Conservation (phyloP, 306 rosid genomes). For the Corylus heterophylla region DNA sequence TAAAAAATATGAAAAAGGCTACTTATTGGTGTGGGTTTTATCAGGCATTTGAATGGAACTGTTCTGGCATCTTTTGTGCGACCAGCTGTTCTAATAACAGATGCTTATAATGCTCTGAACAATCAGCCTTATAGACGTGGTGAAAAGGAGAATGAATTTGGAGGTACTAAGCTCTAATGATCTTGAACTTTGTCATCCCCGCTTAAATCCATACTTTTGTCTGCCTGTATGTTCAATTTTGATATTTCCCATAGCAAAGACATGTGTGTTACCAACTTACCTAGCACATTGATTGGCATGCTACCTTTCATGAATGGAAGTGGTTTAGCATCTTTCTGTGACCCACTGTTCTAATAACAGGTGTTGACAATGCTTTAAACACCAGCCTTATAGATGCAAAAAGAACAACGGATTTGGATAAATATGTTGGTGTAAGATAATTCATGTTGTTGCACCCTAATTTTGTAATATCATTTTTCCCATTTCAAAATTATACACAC, state of each 20-base stretch:
- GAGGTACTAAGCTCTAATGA: conserved; percentile 56
- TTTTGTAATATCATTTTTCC: not conserved
- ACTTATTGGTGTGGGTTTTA: conserved; percentile 42
- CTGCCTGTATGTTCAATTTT: not conserved
- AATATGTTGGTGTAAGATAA: conserved; percentile 3
- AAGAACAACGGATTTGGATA: conserved; percentile 49
- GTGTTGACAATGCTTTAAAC: conserved; percentile 54
- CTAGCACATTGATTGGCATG: not conserved
- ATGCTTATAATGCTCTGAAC: conserved; percentile 96
- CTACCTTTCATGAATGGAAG: conserved; percentile 20
- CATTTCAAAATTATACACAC: not conserved
- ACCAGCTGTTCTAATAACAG: conserved; percentile 95
- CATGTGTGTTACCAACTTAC: not conserved
- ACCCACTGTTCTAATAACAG: conserved; percentile 51
- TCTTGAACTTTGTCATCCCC: conserved; percentile 15
- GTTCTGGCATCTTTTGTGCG: conserved; percentile 81
- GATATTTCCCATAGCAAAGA: not conserved
- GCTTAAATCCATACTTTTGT: not conserved
- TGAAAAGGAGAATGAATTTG: conserved; percentile 88
- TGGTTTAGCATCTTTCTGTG: conserved; percentile 43
- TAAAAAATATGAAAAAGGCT: conserved; percentile 16
- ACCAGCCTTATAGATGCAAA: conserved; percentile 50
- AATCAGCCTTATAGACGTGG: conserved; percentile 96
- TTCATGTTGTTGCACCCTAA: not conserved
- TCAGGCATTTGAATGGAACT: conserved; percentile 97